Evolutionary conservation across 495 filamentous ascomycete genomes (phyloP), one percentile per base, ranked within the genome.

Genomic region (Astrothelium macrocarpum): DNA sequence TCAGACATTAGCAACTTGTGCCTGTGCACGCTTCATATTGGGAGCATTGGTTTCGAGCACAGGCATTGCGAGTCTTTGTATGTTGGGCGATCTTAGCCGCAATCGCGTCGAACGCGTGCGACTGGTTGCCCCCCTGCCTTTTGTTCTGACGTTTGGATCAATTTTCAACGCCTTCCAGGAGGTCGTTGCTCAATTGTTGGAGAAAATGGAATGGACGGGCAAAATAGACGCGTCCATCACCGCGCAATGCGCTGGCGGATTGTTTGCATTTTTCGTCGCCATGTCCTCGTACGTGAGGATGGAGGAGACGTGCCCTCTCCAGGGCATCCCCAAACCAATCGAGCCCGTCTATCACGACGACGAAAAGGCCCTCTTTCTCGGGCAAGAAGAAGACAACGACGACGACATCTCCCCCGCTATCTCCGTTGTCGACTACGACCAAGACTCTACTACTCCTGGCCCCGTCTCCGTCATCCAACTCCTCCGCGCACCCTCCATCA

Each of bases 161-260:
- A 29, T 56, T 25, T 56, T 56, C 25, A 56, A 56, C 29, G 49
- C 23, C 25, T 56, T 56, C 49, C 49, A 56, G 16, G 49, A 56
- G 25, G 25, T 7, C 2, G 12, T 56, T 2, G 49, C 7, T 28
- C 49, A 56, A 29, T 28, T 56, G 10, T 26, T 56, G 49, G 49
- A 56, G 25, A 25, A 25, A 29, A 56, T 56, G 49, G 49, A 16
- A 28, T 56, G 49, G 49, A 29, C 49, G 10, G 49, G 20, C 9
- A 9, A 56, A 16, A n/a, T 56, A 25, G 25, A 56, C 20, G 49
- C 25, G 3, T 56, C 25, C 20, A 26, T 56, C 23, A 29, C 49
- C 16, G 49, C 25, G 7, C 49, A 56, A 29, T 26, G 12, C 16
- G 49, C 29, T 16, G 25, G 49, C 10, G 49, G 49, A 29, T 29